These are phyloP conservation scores for Suillus alpinus DNA, from an alignment of 768 basidiomycete genomes.

Conservation along the genomic window DNA sequence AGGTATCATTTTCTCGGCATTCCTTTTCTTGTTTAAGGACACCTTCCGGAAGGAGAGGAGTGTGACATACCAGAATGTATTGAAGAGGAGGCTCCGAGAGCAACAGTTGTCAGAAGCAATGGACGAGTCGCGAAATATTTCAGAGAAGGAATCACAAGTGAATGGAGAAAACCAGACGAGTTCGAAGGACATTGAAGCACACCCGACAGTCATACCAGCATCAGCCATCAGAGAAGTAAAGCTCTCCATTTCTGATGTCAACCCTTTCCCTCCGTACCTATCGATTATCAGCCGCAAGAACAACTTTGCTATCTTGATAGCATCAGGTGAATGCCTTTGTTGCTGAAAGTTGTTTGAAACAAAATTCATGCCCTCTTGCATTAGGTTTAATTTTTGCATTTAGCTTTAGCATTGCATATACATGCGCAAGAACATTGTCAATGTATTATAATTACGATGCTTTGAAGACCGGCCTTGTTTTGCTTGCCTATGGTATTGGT, in stretches of 20 bases:
- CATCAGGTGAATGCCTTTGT: constrained; percentile 22
- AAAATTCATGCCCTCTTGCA: background rate
- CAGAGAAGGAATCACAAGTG: constrained; percentile 1
- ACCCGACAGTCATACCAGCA: constrained; percentile 5
- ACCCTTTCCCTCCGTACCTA: constrained; percentile 62
- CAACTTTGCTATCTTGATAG: constrained; percentile 58
- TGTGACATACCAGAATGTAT: constrained; percentile 67
- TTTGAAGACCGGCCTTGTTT: constrained; percentile 70
- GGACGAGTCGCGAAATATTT: constrained; percentile 14
- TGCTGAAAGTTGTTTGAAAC: background rate
- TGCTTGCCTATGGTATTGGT: constrained; percentile 76
- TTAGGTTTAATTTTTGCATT: constrained; percentile 73
- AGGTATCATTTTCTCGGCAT: constrained; percentile 50
- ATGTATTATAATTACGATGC: constrained; percentile 64
- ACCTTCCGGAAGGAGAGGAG: constrained; percentile 84
- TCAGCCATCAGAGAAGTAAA: constrained; percentile 37
- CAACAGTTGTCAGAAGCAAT: constrained; percentile 14
- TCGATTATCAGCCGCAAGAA: constrained; percentile 60
- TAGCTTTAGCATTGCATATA: constrained; percentile 69
- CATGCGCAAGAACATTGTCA: constrained; percentile 67
- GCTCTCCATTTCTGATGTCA: constrained; percentile 65
- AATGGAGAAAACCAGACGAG: background rate
- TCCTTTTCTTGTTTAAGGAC: constrained; percentile 71
- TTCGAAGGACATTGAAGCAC: constrained; percentile 23
- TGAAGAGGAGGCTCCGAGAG: constrained; percentile 42